Evolutionary conservation across 441 rosid species (phyloP), one percentile per base, ranked within the genome.

Genomic region (Populus hybrid): DNA sequence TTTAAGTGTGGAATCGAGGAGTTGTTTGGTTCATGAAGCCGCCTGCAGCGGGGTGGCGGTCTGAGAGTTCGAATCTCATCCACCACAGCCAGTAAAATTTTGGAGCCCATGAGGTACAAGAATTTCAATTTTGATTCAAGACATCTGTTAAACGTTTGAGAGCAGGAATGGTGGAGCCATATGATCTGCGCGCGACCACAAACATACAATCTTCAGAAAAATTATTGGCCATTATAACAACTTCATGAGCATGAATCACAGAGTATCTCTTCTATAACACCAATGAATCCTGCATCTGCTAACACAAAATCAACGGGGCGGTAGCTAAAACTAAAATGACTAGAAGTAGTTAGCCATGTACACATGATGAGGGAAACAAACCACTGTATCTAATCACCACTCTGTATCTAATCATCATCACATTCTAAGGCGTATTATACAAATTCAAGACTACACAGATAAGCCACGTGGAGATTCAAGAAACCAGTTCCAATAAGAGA

Each of bases 261-360:
- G 79, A 78, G 63, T 66, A 42, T 73, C 64, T 18, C 77, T 79
- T 80, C 38, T 69, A 81, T 76, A 78, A 80, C 80, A 73, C 72
- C 81, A 81, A 87, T 79, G 86, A 87, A 85, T 86, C 82, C 88
- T 82, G 75, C 74, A 86, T 80, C 83, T 74, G 85, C 85, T 57
- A 34, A 5, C 71, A 73, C 65, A 70, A 67, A 76, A 69, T 78
- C 76, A 74, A 79, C 80, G 26, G 32, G 57, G 36, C 40, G n/a
- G 77, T 57, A 54, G 72, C 74, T 14, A 70, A 67, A 77, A 65
- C 85, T 75, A 80, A 64, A 63, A 61, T 54, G 78, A 78, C 79
- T 83, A 28, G 83, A 80, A 38, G 32, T 26, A 71, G 87, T 83
- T 83, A 88, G 88, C 85, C 85, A 83, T 85, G 84, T 83, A 85